Evolutionary conservation across 2,329 filamentous ascomycete species (phyloP).

Genomic region (Juglanconis sp.): DNA sequence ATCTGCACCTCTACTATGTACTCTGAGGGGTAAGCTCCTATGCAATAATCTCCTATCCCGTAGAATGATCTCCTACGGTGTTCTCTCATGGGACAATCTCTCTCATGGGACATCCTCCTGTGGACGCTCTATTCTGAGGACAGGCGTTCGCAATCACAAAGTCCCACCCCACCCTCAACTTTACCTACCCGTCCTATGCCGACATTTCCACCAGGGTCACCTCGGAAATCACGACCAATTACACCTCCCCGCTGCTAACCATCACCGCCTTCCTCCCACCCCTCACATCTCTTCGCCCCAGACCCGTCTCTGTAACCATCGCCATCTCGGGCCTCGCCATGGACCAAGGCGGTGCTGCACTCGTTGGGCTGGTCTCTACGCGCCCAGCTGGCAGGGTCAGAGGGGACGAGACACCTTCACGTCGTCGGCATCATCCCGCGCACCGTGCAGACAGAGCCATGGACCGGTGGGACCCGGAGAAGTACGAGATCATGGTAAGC

Average conservation of each 20-base stretch:
- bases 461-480: slow-evolving; percentile 36
- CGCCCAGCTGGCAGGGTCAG: slow-evolving; percentile 31
- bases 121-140: too few relatives aligned
- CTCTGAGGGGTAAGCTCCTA: too few relatives aligned
- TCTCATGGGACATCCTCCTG: too few relatives aligned
- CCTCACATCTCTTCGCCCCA: slow-evolving; percentile 26
- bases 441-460: slow-evolving; percentile 45
- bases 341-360: slow-evolving; percentile 51
- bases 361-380: slow-evolving; percentile 35
- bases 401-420: slow-evolving; percentile 30
- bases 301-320: slow-evolving; percentile 28
- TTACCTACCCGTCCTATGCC: slow-evolving; percentile 35
- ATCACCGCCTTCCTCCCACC: slow-evolving; percentile 45
- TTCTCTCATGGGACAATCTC: too few relatives aligned
- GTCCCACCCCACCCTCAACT: slow-evolving; percentile 44
- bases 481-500: slow-evolving; percentile 24
- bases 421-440: slow-evolving; percentile 50
- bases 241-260: slow-evolving; percentile 42
- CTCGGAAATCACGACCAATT: slow-evolving; percentile 45
- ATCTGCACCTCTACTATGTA: too few relatives aligned
- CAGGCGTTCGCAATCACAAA: slow-evolving; percentile 28
- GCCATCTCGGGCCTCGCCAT: slow-evolving; percentile 44
- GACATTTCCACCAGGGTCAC: slow-evolving; percentile 31
- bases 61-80: too few relatives aligned
- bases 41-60: too few relatives aligned